phyloP scores from a whole-genome alignment of 257 asterid species.

The Lycium ferocissimum region DNA sequence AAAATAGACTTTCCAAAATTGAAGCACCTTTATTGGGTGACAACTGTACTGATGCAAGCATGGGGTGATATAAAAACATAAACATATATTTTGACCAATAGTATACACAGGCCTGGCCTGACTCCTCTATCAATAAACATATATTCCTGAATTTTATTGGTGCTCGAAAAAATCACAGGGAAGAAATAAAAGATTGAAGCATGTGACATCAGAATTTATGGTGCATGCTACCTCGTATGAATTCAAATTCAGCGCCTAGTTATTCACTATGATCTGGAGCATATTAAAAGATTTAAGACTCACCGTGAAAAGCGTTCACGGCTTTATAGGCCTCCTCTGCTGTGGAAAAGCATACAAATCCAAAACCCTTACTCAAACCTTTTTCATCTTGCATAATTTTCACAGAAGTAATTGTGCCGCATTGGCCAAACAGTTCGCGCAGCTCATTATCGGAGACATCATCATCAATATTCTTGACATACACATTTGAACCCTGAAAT shows the following conservation, averaged over 20 bases:
- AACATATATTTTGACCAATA: slow-evolving; percentile 26
- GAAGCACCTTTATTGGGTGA: not conserved
- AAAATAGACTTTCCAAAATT: slow-evolving; percentile 18
- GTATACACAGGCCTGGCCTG: not conserved
- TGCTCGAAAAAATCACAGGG: not conserved
- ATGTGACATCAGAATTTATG: not conserved
- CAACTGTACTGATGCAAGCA: not conserved
- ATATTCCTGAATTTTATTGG: not conserved
- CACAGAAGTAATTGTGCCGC: slow-evolving; percentile 61
- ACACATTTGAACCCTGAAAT: slow-evolving; percentile 74
- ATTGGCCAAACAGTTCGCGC: slow-evolving; percentile 56
- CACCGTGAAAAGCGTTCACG: slow-evolving; percentile 63
- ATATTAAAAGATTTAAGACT: not conserved
- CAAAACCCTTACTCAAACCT: slow-evolving; percentile 79
- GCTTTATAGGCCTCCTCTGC: slow-evolving; percentile 70
- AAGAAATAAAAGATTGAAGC: not conserved
- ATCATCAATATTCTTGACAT: slow-evolving; percentile 69
- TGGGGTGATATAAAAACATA: slow-evolving; percentile 3
- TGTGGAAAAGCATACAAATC: slow-evolving; percentile 71
- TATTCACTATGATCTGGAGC: slow-evolving; percentile 1
- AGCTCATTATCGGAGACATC: slow-evolving; percentile 60
- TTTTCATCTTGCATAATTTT: slow-evolving; percentile 61
- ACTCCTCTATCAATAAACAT: not conserved
- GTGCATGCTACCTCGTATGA: not conserved
- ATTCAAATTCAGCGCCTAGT: not conserved